Conservation (phyloP, 495 filamentous ascomycete genomes). For the Trichoderma erinaceum region DNA sequence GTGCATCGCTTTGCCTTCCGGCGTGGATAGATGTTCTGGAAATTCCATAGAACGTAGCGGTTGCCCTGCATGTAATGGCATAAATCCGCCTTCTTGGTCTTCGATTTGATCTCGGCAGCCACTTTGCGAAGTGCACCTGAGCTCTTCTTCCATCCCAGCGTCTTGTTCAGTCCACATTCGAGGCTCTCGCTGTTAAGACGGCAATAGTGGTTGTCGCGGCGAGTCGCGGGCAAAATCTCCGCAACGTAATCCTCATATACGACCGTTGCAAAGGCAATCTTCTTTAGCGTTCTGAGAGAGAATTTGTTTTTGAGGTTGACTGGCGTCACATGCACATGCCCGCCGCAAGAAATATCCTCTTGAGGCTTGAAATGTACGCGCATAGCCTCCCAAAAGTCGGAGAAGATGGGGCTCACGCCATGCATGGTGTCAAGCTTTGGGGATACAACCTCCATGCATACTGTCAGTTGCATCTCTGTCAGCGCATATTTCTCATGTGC, state of each 20-base stretch:
- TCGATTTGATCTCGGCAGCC: constrained; percentile 19
- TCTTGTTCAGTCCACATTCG: constrained; percentile 12
- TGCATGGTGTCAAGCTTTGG: constrained; percentile 19
- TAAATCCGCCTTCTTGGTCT: constrained; percentile 15
- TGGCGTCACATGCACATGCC: constrained; percentile 21
- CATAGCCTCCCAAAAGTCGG: constrained; percentile 23
- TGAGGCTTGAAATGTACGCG: constrained; percentile 21
- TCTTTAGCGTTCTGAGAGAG: constrained; percentile 19
- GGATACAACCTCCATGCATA: constrained; percentile 24
- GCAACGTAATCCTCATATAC: constrained; percentile 21
- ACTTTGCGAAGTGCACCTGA: constrained; percentile 14
- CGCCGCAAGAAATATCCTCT: constrained; percentile 19
- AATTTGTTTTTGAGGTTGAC: constrained; percentile 18
- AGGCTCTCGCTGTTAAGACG: constrained; percentile 17
- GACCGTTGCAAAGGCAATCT: constrained; percentile 21
- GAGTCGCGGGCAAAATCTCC: constrained; percentile 17
- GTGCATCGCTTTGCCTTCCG: constrained; percentile 16
- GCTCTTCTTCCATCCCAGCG: constrained; percentile 14
- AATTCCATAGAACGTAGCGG: constrained; percentile 24
- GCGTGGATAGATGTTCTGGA: constrained; percentile 21
- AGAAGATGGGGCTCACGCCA: constrained; percentile 17
- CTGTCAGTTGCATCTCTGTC: constrained; percentile 16
- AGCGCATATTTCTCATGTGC: constrained; percentile 13
- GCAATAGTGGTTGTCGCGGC: constrained; percentile 22
- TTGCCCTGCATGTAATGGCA: constrained; percentile 21